These are phyloP conservation scores for Geotrichum fermentans DNA, from an alignment of 1,139 yeast genomes.

Conservation along the genomic window DNA sequence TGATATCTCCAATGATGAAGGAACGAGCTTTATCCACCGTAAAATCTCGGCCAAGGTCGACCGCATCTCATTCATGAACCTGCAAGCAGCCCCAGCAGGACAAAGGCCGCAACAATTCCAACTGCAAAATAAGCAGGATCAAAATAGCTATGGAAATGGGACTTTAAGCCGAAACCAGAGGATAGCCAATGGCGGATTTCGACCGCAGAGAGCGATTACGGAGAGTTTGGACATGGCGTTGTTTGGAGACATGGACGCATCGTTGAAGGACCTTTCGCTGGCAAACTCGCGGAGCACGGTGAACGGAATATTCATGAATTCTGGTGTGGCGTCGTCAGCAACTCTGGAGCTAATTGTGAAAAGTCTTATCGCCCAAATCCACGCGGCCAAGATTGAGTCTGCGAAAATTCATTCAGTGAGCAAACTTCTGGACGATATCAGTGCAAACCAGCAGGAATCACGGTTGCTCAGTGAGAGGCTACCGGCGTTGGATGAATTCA, in stretches of 20 bases:
- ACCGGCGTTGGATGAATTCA: conserved; percentile 15
- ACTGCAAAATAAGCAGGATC: conserved; percentile 3
- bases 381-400: conserved; percentile 44
- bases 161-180: background rate
- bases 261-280: conserved; percentile 55
- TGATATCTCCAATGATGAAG: conserved; percentile 68
- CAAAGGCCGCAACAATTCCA: conserved; percentile 1
- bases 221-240: conserved; percentile 62
- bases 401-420: conserved; percentile 45
- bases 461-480: conserved; percentile 10
- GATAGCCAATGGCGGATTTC: background rate
- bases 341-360: conserved; percentile 49
- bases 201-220: conserved; percentile 4
- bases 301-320: conserved; percentile 60
- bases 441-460: conserved; percentile 19
- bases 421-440: conserved; percentile 34
- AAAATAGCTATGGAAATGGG: background rate
- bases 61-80: conserved; percentile 57
- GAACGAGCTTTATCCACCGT: conserved; percentile 58
- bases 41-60: conserved; percentile 80
- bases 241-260: conserved; percentile 69
- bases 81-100: conserved; percentile 24
- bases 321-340: conserved; percentile 53
- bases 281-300: conserved; percentile 53
- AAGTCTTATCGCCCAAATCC: conserved; percentile 45